phyloP scores from a whole-genome alignment of 306 rosid genomes.

The Elaeagnus macrophylla region DNA sequence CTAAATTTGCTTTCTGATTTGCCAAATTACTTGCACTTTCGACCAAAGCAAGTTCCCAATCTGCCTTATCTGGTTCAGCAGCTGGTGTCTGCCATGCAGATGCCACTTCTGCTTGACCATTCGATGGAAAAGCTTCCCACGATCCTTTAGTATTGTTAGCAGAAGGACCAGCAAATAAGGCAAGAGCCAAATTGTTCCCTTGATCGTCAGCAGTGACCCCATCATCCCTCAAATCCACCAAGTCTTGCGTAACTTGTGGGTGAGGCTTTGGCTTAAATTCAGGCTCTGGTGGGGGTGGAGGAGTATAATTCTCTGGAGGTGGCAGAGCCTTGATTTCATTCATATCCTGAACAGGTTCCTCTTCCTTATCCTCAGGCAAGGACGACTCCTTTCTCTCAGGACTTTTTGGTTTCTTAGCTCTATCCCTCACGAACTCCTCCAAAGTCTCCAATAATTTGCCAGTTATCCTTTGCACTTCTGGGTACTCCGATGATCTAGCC shows the following conservation, averaged over 20 bases:
- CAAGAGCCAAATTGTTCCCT: slow-evolving; percentile 75
- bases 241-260: slow-evolving; percentile 41
- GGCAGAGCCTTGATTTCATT: slow-evolving; percentile 90
- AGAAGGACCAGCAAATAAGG: slow-evolving; percentile 75
- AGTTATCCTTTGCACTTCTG: slow-evolving; percentile 83
- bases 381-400: slow-evolving; percentile 69
- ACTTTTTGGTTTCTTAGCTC: slow-evolving; percentile 76
- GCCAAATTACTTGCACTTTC: slow-evolving; percentile 83
- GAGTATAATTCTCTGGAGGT: slow-evolving; percentile 73
- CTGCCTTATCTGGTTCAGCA: slow-evolving; percentile 81
- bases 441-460: slow-evolving; percentile 79
- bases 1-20: slow-evolving; percentile 58
- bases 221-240: slow-evolving; percentile 84
- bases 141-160: slow-evolving; percentile 63
- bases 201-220: slow-evolving; percentile 68
- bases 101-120: slow-evolving; percentile 78
- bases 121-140: slow-evolving; percentile 90
- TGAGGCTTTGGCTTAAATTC: slow-evolving; percentile 30
- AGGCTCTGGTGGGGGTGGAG: slow-evolving; percentile 67
- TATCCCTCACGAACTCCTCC: slow-evolving; percentile 94
- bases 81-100: slow-evolving; percentile 98
- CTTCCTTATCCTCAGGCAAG: slow-evolving; percentile 40
- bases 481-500: slow-evolving; percentile 85
- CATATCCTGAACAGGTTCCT: slow-evolving; percentile 70
- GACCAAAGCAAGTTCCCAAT: slow-evolving; percentile 96